Evolutionary conservation across 306 rosid genomes (phyloP), one percentile per base, ranked within the genome.

Genomic region (Neltuma alba): DNA sequence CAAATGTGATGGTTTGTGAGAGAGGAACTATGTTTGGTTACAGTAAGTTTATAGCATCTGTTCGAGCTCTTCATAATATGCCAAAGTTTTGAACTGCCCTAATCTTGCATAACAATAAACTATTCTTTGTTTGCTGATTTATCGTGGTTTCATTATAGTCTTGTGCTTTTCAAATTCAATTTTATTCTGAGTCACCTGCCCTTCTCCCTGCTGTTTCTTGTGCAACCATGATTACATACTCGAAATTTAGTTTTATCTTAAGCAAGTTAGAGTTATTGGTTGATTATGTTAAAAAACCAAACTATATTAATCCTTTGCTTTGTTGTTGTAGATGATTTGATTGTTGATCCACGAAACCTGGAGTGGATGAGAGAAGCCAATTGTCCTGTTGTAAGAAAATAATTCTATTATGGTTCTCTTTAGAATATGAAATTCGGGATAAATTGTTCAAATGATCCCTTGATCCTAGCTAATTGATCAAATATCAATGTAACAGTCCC

Each of bases 21-120:
- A 91, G 98, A 85, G 97, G 97, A 84, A 92, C 99, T 52, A 95
- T 91, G 98, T 95, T 95, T 89, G 99, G 99, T 74, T 95, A 95
- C 83, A 95, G 99, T 95, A 90, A 92, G 99, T 89, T 75, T n/a
- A 36, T 79, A 66, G 8, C 34, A 34, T 70, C 62, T 80, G 42
- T 55, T 37, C 68, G 55, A 66, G 34, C n/a, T 65, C 61, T 76
- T 1, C 6, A 67, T 25, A n/a, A 21, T 73, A 57, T 73, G 55
- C 72, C 77, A 75, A 23, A 60, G 80, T 69, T 13, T 31, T 66
- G 25, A n/a, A 21, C 8, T 38, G 31, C 37, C 15, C 27, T 77
- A 52, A 5, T 78, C 81, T 67, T 41, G 60, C 48, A 69, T 60
- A 20, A 52, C 25, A 8, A 42, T 72, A 58, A 38, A 66, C 73